These are phyloP conservation scores for Fusarium mundagurra DNA, from an alignment of 2,329 filamentous ascomycete species.

Conservation along the genomic window DNA sequence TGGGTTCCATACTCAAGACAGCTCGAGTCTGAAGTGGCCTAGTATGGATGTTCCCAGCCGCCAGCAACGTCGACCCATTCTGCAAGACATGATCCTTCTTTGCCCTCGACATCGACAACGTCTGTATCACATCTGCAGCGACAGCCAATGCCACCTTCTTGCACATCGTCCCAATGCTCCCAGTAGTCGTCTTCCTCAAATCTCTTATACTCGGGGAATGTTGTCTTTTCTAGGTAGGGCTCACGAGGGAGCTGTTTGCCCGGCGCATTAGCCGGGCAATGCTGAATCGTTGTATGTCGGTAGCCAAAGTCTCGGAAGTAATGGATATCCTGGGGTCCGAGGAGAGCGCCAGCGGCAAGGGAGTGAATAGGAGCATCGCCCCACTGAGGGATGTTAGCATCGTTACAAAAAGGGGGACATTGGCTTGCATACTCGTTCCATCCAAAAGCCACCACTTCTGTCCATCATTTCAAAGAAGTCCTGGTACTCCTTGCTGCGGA, in stretches of 20 bases:
- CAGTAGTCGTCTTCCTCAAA: constrained; percentile 96
- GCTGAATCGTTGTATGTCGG: constrained; percentile 97
- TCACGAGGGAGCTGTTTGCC: constrained; percentile 82
- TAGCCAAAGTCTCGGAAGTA: constrained; percentile 99
- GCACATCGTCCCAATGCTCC: constrained; percentile 85
- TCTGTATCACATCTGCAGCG: constrained; percentile 97
- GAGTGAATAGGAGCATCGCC: constrained; percentile 99
- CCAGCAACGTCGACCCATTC: constrained; percentile 99
- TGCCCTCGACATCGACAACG: constrained; percentile 96
- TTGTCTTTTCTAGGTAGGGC: constrained; percentile 85
- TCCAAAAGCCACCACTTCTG: constrained; percentile 97
- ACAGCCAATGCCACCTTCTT: constrained; percentile 97
- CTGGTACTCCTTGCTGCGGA: constrained; percentile 95
- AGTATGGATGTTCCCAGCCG: constrained; percentile 76
- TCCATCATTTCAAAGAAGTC: constrained; percentile 99
- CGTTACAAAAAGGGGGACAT: background rate
- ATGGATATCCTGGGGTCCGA: constrained; percentile 86
- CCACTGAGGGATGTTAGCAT: constrained; percentile 71
- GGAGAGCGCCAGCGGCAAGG: constrained; percentile 88
- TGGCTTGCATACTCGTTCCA: constrained; percentile 79
- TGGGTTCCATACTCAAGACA: background rate
- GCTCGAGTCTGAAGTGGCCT: constrained; percentile 3
- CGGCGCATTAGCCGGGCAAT: constrained; percentile 96
- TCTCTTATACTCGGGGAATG: constrained; percentile 81
- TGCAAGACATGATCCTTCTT: constrained; percentile 91